These are phyloP conservation scores for Parietichytrium sp. DNA, from an alignment of 108 stramenopile species.

Conservation along the genomic window DNA sequence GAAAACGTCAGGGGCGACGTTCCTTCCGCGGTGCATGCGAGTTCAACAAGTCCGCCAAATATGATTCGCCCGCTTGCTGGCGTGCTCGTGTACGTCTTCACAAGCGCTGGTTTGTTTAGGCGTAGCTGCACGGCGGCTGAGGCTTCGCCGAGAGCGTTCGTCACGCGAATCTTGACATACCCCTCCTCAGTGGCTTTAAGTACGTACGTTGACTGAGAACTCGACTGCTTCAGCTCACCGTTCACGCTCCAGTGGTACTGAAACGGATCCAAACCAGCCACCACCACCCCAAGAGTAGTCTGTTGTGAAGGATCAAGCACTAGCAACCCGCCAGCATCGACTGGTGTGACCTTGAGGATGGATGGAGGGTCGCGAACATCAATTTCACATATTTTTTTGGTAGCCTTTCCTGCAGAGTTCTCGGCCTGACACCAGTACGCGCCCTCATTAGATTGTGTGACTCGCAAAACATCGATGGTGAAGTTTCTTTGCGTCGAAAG, in stretches of 20 bases:
- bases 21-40: neutral
- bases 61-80: neutral
- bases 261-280: neutral
- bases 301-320: neutral
- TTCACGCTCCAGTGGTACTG: neutral
- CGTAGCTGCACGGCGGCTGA: neutral
- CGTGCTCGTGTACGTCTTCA: neutral
- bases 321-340: neutral
- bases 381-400: neutral
- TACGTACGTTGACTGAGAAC: neutral
- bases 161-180: neutral
- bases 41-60: neutral
- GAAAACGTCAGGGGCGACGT: neutral
- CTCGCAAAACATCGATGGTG: neutral
- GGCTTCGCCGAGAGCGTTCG: neutral
- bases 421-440: neutral
- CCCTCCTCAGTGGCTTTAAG: neutral
- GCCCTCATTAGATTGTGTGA: neutral
- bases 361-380: conserved; percentile 21
- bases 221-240: neutral
- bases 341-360: neutral
- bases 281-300: neutral
- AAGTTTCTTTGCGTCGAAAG: neutral
- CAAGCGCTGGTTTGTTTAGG: neutral
- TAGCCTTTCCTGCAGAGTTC: neutral